phyloP scores from a whole-genome alignment of 2,329 filamentous ascomycete species.

The Phoma sp. region DNA sequence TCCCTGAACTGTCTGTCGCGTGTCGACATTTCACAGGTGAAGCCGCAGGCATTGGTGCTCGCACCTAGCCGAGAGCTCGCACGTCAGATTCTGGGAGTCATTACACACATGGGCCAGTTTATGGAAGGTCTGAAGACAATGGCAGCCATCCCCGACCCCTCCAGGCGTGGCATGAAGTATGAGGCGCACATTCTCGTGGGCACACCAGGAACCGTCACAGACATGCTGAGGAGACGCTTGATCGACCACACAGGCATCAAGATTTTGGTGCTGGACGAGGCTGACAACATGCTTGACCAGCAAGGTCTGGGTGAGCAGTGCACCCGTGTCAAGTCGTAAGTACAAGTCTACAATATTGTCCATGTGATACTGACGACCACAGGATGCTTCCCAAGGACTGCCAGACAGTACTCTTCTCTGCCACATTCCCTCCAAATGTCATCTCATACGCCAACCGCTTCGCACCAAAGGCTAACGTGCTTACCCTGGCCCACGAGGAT shows the following conservation, averaged over 20 bases:
- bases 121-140: conserved; percentile 77
- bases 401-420: conserved; percentile 96
- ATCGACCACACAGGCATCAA: conserved; percentile 76
- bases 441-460: conserved; percentile 84
- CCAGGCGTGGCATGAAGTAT: conserved; percentile 72
- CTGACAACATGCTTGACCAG: conserved; percentile 98
- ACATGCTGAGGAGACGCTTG: conserved; percentile 79
- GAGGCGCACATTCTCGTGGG: conserved; percentile 85
- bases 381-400: conserved; percentile 76
- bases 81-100: conserved; percentile 88
- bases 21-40: conserved; percentile 73
- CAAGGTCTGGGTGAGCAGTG: conserved; percentile 96
- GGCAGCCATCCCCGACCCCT: conserved; percentile 81
- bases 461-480: conserved; percentile 83
- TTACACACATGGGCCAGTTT: conserved; percentile 84
- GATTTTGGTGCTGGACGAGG: conserved; percentile 92
- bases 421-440: conserved; percentile 88
- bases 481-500: conserved; percentile 88
- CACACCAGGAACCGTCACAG: conserved; percentile 91
- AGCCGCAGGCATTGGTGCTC: conserved; percentile 86
- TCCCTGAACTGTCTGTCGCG: conserved; percentile 90
- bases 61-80: conserved; percentile 94
- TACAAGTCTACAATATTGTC: conserved; percentile 17
- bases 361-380: conserved; percentile 39
- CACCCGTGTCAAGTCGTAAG: conserved; percentile 83